Evolutionary conservation across 768 basidiomycete genomes (phyloP), one percentile per base, ranked within the genome.

Genomic region (Amanita subjunquillea): DNA sequence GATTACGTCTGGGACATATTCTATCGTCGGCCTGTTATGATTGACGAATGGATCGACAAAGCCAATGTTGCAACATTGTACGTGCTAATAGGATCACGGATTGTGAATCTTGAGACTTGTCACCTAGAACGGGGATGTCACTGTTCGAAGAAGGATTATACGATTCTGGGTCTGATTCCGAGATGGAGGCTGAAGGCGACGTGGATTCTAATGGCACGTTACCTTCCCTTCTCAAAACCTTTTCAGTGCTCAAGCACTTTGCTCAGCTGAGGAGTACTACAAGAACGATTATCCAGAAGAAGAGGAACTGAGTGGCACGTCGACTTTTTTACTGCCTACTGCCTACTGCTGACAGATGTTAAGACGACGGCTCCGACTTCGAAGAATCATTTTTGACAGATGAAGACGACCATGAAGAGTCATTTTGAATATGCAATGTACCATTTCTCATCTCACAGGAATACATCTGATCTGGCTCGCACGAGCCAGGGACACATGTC

Each of bases 1-100:
- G 88, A 89, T 58, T 91, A 87, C 57, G 88, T 91, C 22, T 90
- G 83, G 80, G 88, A 91, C 59, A 78, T 91, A 20, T 91, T 89
- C 61, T 89, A 87, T 58, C 85, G 84, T 56, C 73, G 81, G 22
- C 82, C 83, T 0, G 73, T 74, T 17, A 74, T 79, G 9, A 63
- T 79, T 38, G 72, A 72, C 15, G 81, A 85, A 64, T 81, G 82
- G 75, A 78, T 78, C 51, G 72, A 76, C 17, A 72, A 70, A 6
- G 72, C 71, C 1, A 77, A 78, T 43, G 67, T 85, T 51, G 88
- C 75, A 17, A 88, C 79, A 0, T 60, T 86, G 87, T 90, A 63
- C 48, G 78, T 67, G 41, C 32, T 41, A n/a, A 43, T 54, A 9
- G 17, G 50, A 13, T 10, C 32, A 25, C 29, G 32, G 45, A 15